Base-by-base conservation (phyloP, 108 stramenopile species). In the Halocafeteria seosinensis region DNA sequence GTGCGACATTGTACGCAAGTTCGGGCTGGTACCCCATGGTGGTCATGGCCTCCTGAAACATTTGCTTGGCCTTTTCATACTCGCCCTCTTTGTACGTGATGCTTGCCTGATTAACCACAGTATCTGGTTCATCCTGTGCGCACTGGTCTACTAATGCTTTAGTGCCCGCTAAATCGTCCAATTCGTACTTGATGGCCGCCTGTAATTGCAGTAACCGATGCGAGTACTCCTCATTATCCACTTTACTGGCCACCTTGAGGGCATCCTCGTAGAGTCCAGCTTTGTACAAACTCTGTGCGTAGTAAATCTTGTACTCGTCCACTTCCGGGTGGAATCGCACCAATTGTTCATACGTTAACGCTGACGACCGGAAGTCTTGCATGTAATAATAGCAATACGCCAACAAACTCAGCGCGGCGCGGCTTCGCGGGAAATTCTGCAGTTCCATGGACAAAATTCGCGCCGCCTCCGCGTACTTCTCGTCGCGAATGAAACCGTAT, bases 371-470 rank as follows among this genome's bases (percentile, higher is more conserved):
- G 37, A 72, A 86, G 31, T 84, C 84, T 65, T 74, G 67, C 61
- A 74, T 60, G 58, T 85, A 72, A 74, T 88, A 90, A 68, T 78
- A 85, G 72, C 86, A 88, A 64, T 84, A 87, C 25, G 81, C 88
- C 35, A 90, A 69, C 21, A 90, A 75, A 8, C 85, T 85, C 24
- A 90, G 67, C 0, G 81, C 76, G 0, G 87, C 81, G 4, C 87
- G 57, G 61, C 73, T 79, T 17, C 78, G 67, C 8, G 89, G 87
- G 34, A 85, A 82, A 50, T 78, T 72, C 53, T 81, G 80, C 6
- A 79, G 70, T 37, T 75, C 71, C 5, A 77, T 42, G 11, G 33
- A 38, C 24, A 82, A 65, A 27, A 81, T 62, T 17, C 37, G n/a
- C 12, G 81, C 64, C 6, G 81, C 83, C 30, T 81, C 78, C 12